These are phyloP conservation scores for Lentinula raphanica DNA, from an alignment of 768 basidiomycete genomes.

Conservation along the genomic window DNA sequence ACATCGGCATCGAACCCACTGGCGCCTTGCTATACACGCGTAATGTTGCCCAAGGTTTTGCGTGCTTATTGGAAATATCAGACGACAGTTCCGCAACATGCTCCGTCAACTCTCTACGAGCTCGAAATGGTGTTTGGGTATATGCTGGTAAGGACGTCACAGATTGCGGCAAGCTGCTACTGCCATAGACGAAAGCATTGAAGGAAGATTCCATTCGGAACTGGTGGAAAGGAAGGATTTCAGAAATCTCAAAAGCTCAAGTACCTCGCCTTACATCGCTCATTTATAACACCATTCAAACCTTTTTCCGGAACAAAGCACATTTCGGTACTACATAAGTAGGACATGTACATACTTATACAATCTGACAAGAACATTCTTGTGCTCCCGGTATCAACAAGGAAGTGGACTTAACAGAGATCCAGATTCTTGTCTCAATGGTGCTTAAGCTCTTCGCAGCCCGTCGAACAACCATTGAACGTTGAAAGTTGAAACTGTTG, in stretches of 20 bases:
- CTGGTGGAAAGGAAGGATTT: background rate
- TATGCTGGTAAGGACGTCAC: conserved; percentile 4
- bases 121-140: background rate
- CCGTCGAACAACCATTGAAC: too few species aligned
- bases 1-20: conserved; percentile 29
- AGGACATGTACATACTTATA: background rate
- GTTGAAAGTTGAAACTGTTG: too few species aligned
- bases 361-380: background rate
- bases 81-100: conserved; percentile 2
- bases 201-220: conserved; percentile 1
- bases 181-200: background rate
- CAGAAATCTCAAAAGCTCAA: background rate
- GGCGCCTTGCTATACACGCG: conserved; percentile 39
- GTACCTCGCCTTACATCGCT: background rate
- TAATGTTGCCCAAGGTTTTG: conserved; percentile 37
- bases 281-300: background rate
- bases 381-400: background rate
- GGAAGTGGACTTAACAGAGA: background rate
- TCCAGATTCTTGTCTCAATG: background rate
- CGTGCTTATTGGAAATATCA: background rate
- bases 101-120: background rate
- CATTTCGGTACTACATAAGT: background rate
- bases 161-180: background rate
- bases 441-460: background rate
- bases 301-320: background rate